phyloP scores from a whole-genome alignment of 257 asterid species.

The Solanum appendiculatum region DNA sequence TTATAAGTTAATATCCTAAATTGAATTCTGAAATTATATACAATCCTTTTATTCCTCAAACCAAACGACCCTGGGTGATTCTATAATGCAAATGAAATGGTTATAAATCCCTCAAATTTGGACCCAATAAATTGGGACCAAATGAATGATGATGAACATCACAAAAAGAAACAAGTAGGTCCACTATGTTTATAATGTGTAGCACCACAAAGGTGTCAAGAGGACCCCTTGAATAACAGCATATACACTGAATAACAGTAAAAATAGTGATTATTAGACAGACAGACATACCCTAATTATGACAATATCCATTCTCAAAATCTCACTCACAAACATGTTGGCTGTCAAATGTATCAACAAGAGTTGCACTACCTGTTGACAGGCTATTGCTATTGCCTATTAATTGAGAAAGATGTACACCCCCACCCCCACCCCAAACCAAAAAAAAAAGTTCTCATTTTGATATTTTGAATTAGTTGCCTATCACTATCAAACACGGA shows the following conservation, averaged over 20 bases:
- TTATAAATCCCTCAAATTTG: background rate
- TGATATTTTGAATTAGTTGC: no score
- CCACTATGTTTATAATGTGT: background rate
- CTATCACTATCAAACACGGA: no score
- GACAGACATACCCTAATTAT: slow-evolving; percentile 5
- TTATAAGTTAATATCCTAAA: background rate
- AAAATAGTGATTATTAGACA: background rate
- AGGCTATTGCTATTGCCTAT: no score
- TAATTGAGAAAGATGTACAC: no score
- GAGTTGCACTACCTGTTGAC: background rate
- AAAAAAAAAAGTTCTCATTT: no score
- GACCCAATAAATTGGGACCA: background rate
- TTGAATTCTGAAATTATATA: background rate
- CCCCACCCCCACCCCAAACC: no score
- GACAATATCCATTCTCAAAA: background rate
- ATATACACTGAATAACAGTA: background rate
- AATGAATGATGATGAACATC: background rate
- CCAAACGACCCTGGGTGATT: no score
- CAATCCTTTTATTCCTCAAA: background rate
- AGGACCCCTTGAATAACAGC: slow-evolving; percentile 2
- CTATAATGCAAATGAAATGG: no score
- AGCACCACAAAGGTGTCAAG: slow-evolving; percentile 6
- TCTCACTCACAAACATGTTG: background rate
- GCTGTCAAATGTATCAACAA: slow-evolving; percentile 5
- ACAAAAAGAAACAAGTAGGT: background rate